Percentiles rank a stretch among this genome's conserved stretches.
Conservation (phyloP, 306 rosid species). For the Sicyos baderoa region DNA sequence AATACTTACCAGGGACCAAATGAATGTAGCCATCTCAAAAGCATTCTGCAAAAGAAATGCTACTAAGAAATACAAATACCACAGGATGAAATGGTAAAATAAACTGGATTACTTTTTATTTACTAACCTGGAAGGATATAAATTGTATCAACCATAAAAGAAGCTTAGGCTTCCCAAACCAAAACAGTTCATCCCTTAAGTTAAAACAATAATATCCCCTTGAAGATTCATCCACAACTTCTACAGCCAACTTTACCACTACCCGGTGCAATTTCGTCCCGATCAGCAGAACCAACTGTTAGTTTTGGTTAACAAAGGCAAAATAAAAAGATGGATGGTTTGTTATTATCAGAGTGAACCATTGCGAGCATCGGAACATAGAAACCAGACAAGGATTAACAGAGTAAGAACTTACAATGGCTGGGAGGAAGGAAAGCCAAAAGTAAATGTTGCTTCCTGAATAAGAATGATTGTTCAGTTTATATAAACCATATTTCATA, state of each 20-base stretch:
- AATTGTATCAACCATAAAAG: constrained; percentile 60
- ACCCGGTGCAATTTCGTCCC: constrained; percentile 82
- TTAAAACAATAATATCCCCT: constrained; percentile 39
- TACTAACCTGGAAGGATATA: constrained; percentile 69
- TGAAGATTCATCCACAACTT: constrained; percentile 44
- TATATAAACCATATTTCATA: constrained; percentile 11
- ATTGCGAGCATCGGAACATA: background rate
- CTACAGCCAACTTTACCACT: constrained; percentile 84
- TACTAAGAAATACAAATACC: constrained; percentile 4
- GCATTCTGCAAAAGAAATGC: constrained; percentile 60
- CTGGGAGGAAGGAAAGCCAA: constrained; percentile 89
- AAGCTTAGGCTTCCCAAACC: constrained; percentile 84
- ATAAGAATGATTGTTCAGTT: constrained; percentile 25
- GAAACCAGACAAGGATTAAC: constrained; percentile 18
- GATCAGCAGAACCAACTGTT: constrained; percentile 63
- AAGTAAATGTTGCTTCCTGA: constrained; percentile 85
- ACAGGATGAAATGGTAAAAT: background rate
- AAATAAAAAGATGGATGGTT: background rate
- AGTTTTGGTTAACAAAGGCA: constrained; percentile 14
- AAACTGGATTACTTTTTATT: background rate
- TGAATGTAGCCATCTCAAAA: constrained; percentile 83
- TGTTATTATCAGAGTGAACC: background rate
- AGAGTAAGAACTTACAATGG: constrained; percentile 50
- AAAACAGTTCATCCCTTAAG: constrained; percentile 76
- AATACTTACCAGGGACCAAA: constrained; percentile 88